phyloP scores from a whole-genome alignment of 1,284 basidiomycete species.

The Papiliotrema terrestris region DNA sequence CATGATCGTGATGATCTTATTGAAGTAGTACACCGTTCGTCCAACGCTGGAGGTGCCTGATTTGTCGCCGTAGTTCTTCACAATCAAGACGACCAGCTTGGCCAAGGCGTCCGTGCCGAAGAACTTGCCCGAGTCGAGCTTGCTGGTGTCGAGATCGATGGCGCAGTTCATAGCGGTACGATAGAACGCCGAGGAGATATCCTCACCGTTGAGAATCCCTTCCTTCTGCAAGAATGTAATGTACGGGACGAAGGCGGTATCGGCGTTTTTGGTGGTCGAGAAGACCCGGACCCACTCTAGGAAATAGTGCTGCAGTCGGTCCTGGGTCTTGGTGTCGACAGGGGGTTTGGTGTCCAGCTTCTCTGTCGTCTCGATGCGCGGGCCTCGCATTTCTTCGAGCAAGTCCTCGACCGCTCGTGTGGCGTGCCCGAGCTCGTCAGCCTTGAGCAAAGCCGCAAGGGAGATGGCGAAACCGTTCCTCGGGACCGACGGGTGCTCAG shows the following conservation, averaged over 20 bases:
- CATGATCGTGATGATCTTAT: conserved; percentile 96
- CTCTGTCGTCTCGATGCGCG: conserved; percentile 52
- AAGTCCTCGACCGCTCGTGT: conserved; percentile 44
- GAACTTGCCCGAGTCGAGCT: conserved; percentile 75
- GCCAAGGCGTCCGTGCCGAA: conserved; percentile 95
- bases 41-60: conserved; percentile 75
- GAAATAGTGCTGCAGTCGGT: conserved; percentile 58
- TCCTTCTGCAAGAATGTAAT: conserved; percentile 94
- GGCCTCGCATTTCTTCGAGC: conserved; percentile 38
- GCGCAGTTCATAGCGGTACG: conserved; percentile 94
- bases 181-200: conserved; percentile 97
- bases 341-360: conserved; percentile 26
- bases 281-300: conserved; percentile 91
- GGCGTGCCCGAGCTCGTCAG: conserved; percentile 34
- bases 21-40: conserved; percentile 96
- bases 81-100: conserved; percentile 92
- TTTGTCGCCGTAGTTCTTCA: conserved; percentile 83
- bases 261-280: conserved; percentile 67
- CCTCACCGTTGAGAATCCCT: conserved; percentile 93
- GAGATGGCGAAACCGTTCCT: conserved; percentile 75
- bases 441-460: conserved; percentile 75
- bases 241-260: conserved; percentile 96
- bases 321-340: conserved; percentile 49
- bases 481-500: conserved; percentile 68
- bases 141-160: conserved; percentile 86